Percentiles rank a stretch among this genome's conserved stretches.
phyloP scores from a whole-genome alignment of 164 flowering plant species.

The Chimonanthus praecox region DNA sequence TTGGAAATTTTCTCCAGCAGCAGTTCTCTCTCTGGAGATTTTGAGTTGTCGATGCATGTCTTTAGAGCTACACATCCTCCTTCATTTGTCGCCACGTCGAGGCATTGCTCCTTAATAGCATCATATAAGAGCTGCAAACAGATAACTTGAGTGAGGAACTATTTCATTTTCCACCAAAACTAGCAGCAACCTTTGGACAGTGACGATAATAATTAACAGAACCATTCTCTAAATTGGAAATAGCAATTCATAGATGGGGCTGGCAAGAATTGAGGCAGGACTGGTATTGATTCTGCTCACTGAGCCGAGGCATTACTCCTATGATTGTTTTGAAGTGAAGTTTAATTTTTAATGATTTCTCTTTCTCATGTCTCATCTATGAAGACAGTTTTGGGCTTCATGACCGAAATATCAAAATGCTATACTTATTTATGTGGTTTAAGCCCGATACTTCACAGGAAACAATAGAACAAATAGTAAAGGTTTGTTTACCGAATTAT shows the following conservation, averaged over 20 bases:
- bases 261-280: too few species aligned
- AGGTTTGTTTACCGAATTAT: slow-evolving; percentile 7
- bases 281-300: too few species aligned
- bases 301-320: too few species aligned
- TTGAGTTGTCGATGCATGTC: not conserved
- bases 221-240: not conserved
- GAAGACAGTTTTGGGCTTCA: not conserved
- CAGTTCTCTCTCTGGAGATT: not conserved
- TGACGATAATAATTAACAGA: too few species aligned
- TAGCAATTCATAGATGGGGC: not conserved
- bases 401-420: not conserved
- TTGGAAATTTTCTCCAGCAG: not conserved
- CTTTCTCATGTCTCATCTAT: not conserved
- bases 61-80: not conserved
- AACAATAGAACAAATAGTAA: not conserved
- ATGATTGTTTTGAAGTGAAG: too few species aligned
- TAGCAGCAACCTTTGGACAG: not conserved
- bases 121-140: not conserved
- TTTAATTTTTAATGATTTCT: not conserved
- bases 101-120: not conserved
- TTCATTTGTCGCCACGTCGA: not conserved
- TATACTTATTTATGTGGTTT: not conserved
- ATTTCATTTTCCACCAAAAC: not conserved
- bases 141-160: not conserved
- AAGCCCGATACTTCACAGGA: not conserved